Conservation (phyloP, 1,284 basidiomycete genomes). For the Moniliella sp. region DNA sequence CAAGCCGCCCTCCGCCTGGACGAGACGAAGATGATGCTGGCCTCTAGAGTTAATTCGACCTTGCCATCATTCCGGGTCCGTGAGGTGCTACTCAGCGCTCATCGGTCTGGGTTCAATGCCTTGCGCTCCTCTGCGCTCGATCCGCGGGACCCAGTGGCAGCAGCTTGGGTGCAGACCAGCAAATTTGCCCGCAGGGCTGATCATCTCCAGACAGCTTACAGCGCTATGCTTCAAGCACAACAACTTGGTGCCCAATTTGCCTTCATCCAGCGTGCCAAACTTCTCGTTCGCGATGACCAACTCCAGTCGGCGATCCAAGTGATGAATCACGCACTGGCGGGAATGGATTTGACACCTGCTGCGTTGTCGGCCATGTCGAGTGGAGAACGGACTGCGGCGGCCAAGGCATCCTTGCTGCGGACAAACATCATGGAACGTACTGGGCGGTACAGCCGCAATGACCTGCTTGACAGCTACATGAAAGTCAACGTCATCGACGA, state of each 20-base stretch:
- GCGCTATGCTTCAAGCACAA: slow-evolving; percentile 71
- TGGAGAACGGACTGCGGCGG: not conserved
- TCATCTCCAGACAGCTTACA: slow-evolving; percentile 90
- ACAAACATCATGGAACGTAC: slow-evolving; percentile 84
- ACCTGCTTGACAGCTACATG: slow-evolving; percentile 38
- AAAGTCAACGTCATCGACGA: slow-evolving; percentile 37
- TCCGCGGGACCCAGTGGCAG: slow-evolving; percentile 18
- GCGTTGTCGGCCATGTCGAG: not conserved
- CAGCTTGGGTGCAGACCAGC: slow-evolving; percentile 62
- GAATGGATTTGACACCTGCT: slow-evolving; percentile 5
- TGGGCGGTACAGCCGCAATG: slow-evolving; percentile 51
- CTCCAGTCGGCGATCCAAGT: slow-evolving; percentile 69
- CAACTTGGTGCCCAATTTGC: slow-evolving; percentile 54
- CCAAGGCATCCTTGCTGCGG: slow-evolving; percentile 59
- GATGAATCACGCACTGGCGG: slow-evolving; percentile 53
- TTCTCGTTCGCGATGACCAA: slow-evolving; percentile 59
- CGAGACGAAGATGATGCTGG: slow-evolving; percentile 3
- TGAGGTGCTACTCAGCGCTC: slow-evolving; percentile 72
- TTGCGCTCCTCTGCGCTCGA: too few species aligned
- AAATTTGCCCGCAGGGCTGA: slow-evolving; percentile 86
- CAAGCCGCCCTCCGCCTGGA: slow-evolving; percentile 5
- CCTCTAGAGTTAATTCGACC: slow-evolving; percentile 42
- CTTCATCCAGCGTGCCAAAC: slow-evolving; percentile 76
- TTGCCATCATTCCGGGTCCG: slow-evolving; percentile 75
- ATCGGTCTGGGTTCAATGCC: slow-evolving; percentile 60